A percentile compares a stretch with the other conserved stretches of the same genome.
phyloP scores from a whole-genome alignment of 352 stramenopile genomes.

The Phytophthora hybrid region DNA sequence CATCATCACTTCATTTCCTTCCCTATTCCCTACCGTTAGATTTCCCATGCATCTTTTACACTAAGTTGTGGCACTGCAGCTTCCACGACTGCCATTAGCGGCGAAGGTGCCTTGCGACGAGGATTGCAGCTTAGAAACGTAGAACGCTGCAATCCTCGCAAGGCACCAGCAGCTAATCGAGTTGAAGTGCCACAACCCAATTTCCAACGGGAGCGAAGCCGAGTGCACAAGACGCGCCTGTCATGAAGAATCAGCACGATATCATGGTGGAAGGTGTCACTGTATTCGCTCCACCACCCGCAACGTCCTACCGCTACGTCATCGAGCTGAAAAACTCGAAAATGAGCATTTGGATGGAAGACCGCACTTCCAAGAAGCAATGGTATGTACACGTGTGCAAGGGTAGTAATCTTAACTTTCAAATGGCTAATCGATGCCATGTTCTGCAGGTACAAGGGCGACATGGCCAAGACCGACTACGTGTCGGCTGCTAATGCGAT shows the following conservation, averaged over 20 bases:
- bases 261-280: constrained; percentile 13
- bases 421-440: neutral
- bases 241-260: neutral
- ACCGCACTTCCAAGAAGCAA: neutral
- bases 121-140: too few relatives aligned
- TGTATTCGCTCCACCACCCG: neutral
- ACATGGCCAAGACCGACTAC: neutral
- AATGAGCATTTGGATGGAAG: neutral
- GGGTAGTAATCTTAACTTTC: neutral
- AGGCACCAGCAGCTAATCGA: too few relatives aligned
- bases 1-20: too few relatives aligned
- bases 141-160: too few relatives aligned
- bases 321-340: neutral
- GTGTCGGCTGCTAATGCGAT: neutral
- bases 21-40: too few relatives aligned
- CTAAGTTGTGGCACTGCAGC: too few relatives aligned
- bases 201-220: too few relatives aligned
- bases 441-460: neutral
- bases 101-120: too few relatives aligned
- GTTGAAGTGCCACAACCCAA: too few relatives aligned
- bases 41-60: too few relatives aligned
- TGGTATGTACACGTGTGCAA: neutral
- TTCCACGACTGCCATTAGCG: too few relatives aligned
- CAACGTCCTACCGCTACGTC: neutral
- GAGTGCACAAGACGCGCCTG: too few relatives aligned